phyloP scores from a whole-genome alignment of 2,329 filamentous ascomycete species.

The Fusarium domesticum region DNA sequence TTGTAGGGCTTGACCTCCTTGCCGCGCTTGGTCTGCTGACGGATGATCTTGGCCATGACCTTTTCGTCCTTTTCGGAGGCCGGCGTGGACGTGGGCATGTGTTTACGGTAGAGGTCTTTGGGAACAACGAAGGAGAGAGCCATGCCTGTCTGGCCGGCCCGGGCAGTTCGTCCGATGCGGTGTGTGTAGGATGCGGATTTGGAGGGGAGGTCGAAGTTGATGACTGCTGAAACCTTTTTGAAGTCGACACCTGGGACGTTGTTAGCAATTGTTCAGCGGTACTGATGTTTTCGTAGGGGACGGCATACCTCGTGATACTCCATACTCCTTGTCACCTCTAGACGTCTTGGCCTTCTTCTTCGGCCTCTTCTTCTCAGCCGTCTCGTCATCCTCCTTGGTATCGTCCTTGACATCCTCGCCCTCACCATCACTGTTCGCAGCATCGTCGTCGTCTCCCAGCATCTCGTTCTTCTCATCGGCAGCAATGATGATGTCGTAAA shows the following conservation, averaged over 20 bases:
- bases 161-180: conserved; percentile 87
- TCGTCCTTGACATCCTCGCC: conserved; percentile 37
- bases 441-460: conserved; percentile 61
- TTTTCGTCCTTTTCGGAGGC: conserved; percentile 81
- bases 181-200: conserved; percentile 94
- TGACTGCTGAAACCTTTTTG: conserved; percentile 86
- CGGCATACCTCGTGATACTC: conserved; percentile 73
- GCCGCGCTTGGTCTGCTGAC: conserved; percentile 73
- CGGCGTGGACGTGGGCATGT: conserved; percentile 77
- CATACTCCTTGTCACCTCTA: conserved; percentile 79
- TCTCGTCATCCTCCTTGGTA: conserved; percentile 10
- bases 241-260: conserved; percentile 74
- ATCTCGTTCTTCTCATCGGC: conserved; percentile 90
- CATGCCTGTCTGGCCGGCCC: conserved; percentile 89
- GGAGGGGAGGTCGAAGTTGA: conserved; percentile 94
- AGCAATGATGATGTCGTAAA: conserved; percentile 98
- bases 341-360: conserved; percentile 46
- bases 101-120: conserved; percentile 76
- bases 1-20: conserved; percentile 85
- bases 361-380: conserved; percentile 24
- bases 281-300: too few species aligned
- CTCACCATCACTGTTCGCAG: conserved; percentile 39
- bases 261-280: too few species aligned
- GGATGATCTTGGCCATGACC: conserved; percentile 74
- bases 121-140: conserved; percentile 94